Evolutionary conservation across 345 rosid species (phyloP).

Genomic region (Rhizophora mangle): DNA sequence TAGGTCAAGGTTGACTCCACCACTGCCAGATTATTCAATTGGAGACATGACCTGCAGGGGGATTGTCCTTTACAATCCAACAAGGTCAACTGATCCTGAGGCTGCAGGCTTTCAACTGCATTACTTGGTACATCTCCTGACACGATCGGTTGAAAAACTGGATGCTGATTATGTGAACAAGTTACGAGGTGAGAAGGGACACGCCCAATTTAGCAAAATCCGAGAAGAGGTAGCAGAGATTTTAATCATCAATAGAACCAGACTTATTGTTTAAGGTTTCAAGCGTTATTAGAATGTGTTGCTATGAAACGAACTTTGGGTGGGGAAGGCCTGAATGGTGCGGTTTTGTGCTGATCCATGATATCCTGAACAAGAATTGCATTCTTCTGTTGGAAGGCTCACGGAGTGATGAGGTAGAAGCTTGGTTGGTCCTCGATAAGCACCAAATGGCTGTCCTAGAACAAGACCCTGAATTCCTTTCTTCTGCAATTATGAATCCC

Average conservation of each 20-base stretch:
- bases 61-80: background rate
- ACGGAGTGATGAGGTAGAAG: background rate
- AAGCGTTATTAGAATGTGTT: background rate
- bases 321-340: conserved; percentile 10
- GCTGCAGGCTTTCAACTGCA: background rate
- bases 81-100: too few relatives aligned
- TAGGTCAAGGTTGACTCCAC: background rate
- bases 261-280: background rate
- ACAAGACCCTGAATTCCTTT: background rate
- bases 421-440: background rate
- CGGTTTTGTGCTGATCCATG: background rate
- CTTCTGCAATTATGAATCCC: background rate
- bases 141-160: background rate
- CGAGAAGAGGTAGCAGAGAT: background rate
- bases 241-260: background rate
- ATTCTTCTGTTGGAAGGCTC: background rate
- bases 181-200: background rate
- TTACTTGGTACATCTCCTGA: background rate
- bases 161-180: background rate
- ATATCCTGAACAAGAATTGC: background rate
- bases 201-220: background rate
- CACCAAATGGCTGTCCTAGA: background rate
- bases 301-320: conserved; percentile 4
- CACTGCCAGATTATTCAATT: background rate
- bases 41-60: background rate